Conservation (phyloP, 2,329 filamentous ascomycete genomes). For the Teratosphaeria epicoccoides region DNA sequence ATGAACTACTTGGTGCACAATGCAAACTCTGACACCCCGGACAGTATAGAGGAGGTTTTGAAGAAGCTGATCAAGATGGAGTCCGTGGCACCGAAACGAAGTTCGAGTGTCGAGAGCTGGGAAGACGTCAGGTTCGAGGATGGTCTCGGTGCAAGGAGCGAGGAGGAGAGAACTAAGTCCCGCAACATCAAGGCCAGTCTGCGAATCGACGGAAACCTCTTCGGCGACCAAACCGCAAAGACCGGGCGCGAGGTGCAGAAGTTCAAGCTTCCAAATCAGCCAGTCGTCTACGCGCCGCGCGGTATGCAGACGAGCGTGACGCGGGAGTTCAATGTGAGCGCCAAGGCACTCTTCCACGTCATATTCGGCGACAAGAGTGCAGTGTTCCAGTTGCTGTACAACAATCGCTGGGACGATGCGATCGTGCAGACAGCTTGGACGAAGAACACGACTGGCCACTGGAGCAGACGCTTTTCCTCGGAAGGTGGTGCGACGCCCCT, state of each 20-base stretch:
- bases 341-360: slow-evolving; percentile 91
- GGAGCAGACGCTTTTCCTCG: slow-evolving; percentile 54
- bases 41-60: slow-evolving; percentile 59
- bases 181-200: slow-evolving; percentile 48
- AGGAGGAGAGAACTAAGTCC: slow-evolving; percentile 17
- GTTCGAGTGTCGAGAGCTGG: slow-evolving; percentile 79
- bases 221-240: slow-evolving; percentile 32
- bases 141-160: not conserved
- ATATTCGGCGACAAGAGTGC: slow-evolving; percentile 94
- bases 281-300: slow-evolving; percentile 73
- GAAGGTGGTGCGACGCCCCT: slow-evolving; percentile 33
- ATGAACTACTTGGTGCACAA: slow-evolving; percentile 80
- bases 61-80: slow-evolving; percentile 67
- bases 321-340: slow-evolving; percentile 76
- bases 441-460: slow-evolving; percentile 38
- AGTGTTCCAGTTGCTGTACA: slow-evolving; percentile 83
- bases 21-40: slow-evolving; percentile 59
- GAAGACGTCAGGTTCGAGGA: slow-evolving; percentile 53
- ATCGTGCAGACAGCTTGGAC: slow-evolving; percentile 84
- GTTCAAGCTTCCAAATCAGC: slow-evolving; percentile 69
- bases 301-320: slow-evolving; percentile 65
- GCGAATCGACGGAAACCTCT: slow-evolving; percentile 52
- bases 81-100: slow-evolving; percentile 45
- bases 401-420: slow-evolving; percentile 64
- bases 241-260: slow-evolving; percentile 48